Base-by-base conservation (phyloP, 352 stramenopile genomes). In the Globisporangium cylindrosporum region DNA sequence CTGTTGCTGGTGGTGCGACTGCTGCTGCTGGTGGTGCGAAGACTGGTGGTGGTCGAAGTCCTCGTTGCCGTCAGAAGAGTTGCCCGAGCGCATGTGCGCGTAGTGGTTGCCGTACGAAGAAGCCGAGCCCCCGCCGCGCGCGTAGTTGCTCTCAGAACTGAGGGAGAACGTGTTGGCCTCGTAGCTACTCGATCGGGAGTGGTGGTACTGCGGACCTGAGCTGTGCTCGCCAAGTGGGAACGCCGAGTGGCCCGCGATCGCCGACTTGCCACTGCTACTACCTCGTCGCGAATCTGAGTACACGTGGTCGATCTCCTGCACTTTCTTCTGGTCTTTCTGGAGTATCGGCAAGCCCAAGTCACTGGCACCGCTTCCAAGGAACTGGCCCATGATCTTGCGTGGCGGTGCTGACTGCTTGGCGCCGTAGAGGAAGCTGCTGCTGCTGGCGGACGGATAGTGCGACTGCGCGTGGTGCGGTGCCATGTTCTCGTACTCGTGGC, bases 341-440 rank as follows among this genome's bases (percentile, higher is more conserved):
- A 84, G 63, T 62, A 78, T 70, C 12, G 57, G 36, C 7, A 74
- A 48, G 22, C 71, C 34, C 56, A 76, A 49, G 25, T 75, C 75
- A 25, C 68, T 70, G 34, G 43, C 6, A 24, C 43, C 18, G 1
- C 43, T 6, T 22, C 75, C 64, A 54, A 83, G 80, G 66, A 80
- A 82, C 46, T 70, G 66, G 10, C 73, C 68, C 69, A 83, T 74
- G 49, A 79, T 59, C 62, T 87, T 87, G 62, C 67, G 77, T n/a
- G 70, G n/a, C 20, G 67, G 70, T 46, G 53, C 67, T 62, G 81
- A 81, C 64, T 70, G 49, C 59, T 85, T 87, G 56, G 48, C 71
- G 56, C 46, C 43, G 67, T 76, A 84, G 4, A 84, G 66, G 56
- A 85, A 85, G 58, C 66, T 81, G 49, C 71, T 66, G 20, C 46